Base-by-base conservation (phyloP, 2,329 filamentous ascomycete species). In the Blastomyces percursus region DNA sequence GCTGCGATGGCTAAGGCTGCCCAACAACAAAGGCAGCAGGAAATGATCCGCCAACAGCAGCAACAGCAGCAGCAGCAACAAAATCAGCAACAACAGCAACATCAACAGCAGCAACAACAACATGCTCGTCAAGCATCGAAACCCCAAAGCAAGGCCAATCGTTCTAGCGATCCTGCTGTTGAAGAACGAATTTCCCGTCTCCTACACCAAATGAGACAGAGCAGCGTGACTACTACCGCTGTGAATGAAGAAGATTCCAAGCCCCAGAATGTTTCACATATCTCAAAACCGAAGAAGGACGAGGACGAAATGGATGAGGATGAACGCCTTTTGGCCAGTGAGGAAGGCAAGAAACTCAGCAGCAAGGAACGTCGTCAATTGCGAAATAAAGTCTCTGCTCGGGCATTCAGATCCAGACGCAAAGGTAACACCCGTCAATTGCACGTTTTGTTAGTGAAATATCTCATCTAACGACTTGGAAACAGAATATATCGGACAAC, bases 251-350 rank as follows among this genome's bases (percentile, higher is more conserved):
- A 82, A 69, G 52, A 71, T 42, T 71, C 72, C 1, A 68, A 67
- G 8, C 69, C 70, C 16, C 69, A 73, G 56, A 68, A 71, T 40
- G 74, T 86, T n/a, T 81, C 85, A 62, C 87, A 90, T 72, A 83
- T 91, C 69, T 81, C 87, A 59, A 87, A 87, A 66, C 78, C 84
- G 66, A 92, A 87, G 82, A 97, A 97, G 82, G 91, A 96, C 54
- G 92, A 97, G 71, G 92, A 96, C 65, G 93, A 97, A 61, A 97
- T 99, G 93, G 94, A 99, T 69, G 93, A 96, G 75, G 94, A 97
- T 70, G 94, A 97, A 81, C 84, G 90, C 68, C 81, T 96, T 11
- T 81, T 96, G 57, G 91, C 91, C n/a, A 96, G 91, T 65, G 94
- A 99, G 71, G 93, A 96, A 78, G 94, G 93, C 71, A 99, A 99